Evolutionary conservation across 441 rosid genomes (phyloP).

Genomic region (Gossypium schwendimanii): DNA sequence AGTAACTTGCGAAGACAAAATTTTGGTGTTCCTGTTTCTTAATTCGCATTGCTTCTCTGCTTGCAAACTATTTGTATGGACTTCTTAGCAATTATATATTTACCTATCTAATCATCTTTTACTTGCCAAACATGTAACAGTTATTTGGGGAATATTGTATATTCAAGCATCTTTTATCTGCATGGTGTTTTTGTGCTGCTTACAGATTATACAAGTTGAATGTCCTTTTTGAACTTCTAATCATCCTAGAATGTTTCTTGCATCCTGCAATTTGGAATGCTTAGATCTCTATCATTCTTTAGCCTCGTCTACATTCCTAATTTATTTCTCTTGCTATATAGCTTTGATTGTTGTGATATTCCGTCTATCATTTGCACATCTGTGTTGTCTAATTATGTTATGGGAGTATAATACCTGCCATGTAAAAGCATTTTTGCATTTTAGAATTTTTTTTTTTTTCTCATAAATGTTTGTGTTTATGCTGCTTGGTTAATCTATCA

Average conservation of each 20-base stretch:
- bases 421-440: not conserved
- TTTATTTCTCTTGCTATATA: not conserved
- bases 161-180: not conserved
- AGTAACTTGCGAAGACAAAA: not conserved
- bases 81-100: not conserved
- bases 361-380: not conserved
- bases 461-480: too few relatives aligned
- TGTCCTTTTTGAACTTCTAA: not conserved
- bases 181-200: not conserved
- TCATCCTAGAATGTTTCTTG: not conserved
- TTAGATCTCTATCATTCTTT: not conserved
- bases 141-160: not conserved
- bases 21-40: conserved; percentile 1
- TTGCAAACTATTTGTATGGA: not conserved
- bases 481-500: too few relatives aligned
- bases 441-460: too few relatives aligned
- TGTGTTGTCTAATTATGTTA: not conserved
- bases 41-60: not conserved
- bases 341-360: not conserved
- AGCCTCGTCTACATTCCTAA: not conserved
- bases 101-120: not conserved
- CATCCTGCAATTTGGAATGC: not conserved
- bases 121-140: not conserved
- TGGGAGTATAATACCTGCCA: not conserved
- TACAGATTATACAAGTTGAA: not conserved